Base-by-base conservation (phyloP, 768 basidiomycete species). In the Psilocybe azurescens region DNA sequence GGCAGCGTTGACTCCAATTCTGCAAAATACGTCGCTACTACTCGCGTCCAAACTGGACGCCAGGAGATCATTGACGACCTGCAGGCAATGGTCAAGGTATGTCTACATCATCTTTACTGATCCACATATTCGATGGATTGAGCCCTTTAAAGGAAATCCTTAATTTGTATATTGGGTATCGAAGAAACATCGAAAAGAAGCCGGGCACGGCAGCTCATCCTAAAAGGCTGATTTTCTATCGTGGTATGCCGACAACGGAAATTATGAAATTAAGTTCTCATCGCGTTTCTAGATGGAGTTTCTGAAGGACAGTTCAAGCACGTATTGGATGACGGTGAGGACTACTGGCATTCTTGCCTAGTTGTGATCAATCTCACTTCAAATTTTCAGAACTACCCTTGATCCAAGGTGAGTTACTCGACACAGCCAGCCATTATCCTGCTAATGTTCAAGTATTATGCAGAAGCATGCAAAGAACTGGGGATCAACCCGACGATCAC, bases 41-140 rank as follows among this genome's bases (percentile, higher is more conserved):
- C 82, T 51, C 81, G 83, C 6, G 89, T 89, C 2, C 92, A 94
- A 71, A 80, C 76, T 0, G 87, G 89, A 7, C 80, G 89, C 0
- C 83, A 84, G 64, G 93, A 94, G 68, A 90, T 93, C 67, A 94
- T 94, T 36, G 83, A 86, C 20, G 89, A 90, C 47, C 67, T 94
- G 24, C 74, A 83, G 41, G 76, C 75, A 0, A 94, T 94, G 92
- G 78, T 81, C 51, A 80, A 81, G 71, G 90, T 86, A 53, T 58
- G 36, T 32, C 70, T 41, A 9, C 59, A 4, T 3, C 24, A 44
- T 41, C 49, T 41, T 30, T 59, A 3, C 30, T 14, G 38, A 48
- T 33, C 44, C 14, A 46, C 39, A 32, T 20, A 50, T 13, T 5
- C 38, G 18, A 30, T 18, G 24, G 36, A 48, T 41, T 39, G 24